Evolutionary conservation across 495 filamentous ascomycete genomes (phyloP).

Genomic region (Neurospora terricola): DNA sequence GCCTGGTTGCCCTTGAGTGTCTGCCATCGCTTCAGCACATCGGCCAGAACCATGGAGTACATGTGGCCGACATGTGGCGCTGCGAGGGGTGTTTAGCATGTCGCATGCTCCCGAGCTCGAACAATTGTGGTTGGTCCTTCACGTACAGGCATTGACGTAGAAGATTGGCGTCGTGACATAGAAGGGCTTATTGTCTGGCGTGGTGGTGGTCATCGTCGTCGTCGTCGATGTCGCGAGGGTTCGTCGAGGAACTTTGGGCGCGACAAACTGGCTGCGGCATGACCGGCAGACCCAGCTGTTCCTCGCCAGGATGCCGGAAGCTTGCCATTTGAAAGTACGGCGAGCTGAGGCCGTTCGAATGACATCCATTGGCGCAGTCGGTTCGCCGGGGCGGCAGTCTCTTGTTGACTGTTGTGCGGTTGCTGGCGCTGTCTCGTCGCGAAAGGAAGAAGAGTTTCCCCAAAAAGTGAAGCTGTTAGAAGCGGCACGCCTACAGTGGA

Average conservation of each 20-base stretch:
- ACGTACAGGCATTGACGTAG: constrained; percentile 91
- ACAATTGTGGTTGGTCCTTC: background rate
- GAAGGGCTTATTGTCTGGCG: constrained; percentile 60
- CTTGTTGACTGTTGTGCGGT: background rate
- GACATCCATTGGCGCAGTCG: background rate
- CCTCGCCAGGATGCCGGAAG: background rate
- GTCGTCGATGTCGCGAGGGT: background rate
- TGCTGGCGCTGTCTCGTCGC: background rate
- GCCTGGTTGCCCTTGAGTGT: constrained; percentile 58
- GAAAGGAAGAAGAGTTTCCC: background rate
- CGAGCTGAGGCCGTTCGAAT: constrained; percentile 4
- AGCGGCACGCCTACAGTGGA: background rate
- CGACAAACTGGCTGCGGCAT: constrained; percentile 5
- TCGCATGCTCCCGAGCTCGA: background rate
- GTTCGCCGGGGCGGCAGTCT: background rate
- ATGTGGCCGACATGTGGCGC: constrained; percentile 92
- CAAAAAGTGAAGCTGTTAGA: background rate
- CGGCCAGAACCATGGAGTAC: constrained; percentile 83
- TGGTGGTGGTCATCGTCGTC: background rate
- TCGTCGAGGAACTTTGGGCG: constrained; percentile 5
- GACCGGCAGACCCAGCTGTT: constrained; percentile 4
- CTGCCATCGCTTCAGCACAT: constrained; percentile 91
- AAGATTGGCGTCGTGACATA: constrained; percentile 97
- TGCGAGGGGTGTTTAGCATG: constrained; percentile 26
- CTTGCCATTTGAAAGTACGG: constrained; percentile 1